A percentile compares a stretch with the other conserved stretches of the same genome.
Evolutionary conservation across 768 basidiomycete genomes (phyloP).

Genomic region (Tricholoma furcatifolium): DNA sequence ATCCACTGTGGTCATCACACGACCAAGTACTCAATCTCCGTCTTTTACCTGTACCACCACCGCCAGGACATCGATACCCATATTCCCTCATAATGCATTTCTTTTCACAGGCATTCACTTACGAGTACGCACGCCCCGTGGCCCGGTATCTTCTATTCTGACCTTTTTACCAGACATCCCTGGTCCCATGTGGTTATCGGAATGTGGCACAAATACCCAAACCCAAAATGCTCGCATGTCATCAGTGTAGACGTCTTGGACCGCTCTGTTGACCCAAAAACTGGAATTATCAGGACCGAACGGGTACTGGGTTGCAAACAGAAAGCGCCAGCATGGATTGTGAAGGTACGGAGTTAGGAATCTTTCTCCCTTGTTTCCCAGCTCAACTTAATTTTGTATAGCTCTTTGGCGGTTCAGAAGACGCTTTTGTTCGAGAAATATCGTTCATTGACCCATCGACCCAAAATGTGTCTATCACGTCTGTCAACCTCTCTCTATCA

Average conservation of each 20-base stretch:
- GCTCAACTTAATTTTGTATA: constrained; percentile 31
- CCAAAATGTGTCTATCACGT: constrained; percentile 81
- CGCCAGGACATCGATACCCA: constrained; percentile 22
- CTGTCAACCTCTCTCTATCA: constrained; percentile 92
- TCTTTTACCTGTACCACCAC: constrained; percentile 28
- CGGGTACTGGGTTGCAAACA: constrained; percentile 90
- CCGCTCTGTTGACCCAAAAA: constrained; percentile 77
- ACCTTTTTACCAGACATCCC: constrained; percentile 58
- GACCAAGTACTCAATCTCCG: constrained; percentile 12
- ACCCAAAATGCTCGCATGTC: constrained; percentile 88
- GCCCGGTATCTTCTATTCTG: constrained; percentile 11
- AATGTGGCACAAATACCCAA: constrained; percentile 97
- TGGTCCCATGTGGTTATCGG: constrained; percentile 91
- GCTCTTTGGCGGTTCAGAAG: constrained; percentile 91
- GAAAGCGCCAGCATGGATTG: constrained; percentile 88
- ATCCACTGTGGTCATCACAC: constrained; percentile 10
- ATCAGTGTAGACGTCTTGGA: constrained; percentile 85
- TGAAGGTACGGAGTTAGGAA: constrained; percentile 61
- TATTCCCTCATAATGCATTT: constrained; percentile 64
- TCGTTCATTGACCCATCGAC: constrained; percentile 87
- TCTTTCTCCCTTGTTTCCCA: neutral
- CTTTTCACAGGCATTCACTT: constrained; percentile 81
- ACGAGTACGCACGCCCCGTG: constrained; percentile 62
- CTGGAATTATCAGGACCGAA: constrained; percentile 91
- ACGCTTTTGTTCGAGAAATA: constrained; percentile 93